phyloP scores from a whole-genome alignment of 768 basidiomycete genomes.

The Fomitopsis pulvina region DNA sequence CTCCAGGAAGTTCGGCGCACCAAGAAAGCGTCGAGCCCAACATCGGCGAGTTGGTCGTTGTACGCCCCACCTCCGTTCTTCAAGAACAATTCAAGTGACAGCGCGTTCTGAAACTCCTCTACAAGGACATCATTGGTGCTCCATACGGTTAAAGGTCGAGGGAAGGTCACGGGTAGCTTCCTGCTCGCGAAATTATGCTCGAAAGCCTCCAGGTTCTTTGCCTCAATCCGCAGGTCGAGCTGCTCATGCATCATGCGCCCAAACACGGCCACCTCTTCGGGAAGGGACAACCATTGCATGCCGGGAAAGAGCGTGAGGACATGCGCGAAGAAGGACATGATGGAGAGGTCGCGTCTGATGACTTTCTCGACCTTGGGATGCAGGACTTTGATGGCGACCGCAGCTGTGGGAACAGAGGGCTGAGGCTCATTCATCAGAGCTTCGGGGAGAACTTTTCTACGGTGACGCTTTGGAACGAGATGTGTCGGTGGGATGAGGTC shows the following conservation, averaged over 20 bases:
- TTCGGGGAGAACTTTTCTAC: conserved; percentile 46
- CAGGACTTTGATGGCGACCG: conserved; percentile 93
- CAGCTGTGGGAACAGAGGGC: conserved; percentile 71
- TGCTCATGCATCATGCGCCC: conserved; percentile 96
- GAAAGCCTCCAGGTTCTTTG: conserved; percentile 78
- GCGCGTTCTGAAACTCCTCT: conserved; percentile 90
- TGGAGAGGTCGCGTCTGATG: conserved; percentile 85
- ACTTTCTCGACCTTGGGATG: conserved; percentile 81
- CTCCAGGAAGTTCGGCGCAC: conserved; percentile 36
- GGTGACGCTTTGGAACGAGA: conserved; percentile 62
- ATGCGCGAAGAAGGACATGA: conserved; percentile 91
- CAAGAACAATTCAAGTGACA: conserved; percentile 84
- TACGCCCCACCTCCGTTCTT: conserved; percentile 89
- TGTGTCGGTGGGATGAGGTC: conserved; percentile 84
- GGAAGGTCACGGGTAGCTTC: conserved; percentile 82
- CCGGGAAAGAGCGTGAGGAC: conserved; percentile 77
- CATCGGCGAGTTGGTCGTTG: conserved; percentile 82
- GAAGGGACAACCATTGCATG: conserved; percentile 94
- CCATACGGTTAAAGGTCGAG: conserved; percentile 76
- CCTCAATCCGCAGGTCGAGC: conserved; percentile 86
- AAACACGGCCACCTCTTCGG: conserved; percentile 92
- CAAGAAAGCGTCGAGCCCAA: conserved; percentile 92
- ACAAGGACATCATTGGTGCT: conserved; percentile 79
- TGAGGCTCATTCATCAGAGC: conserved; percentile 44
- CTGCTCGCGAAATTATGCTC: conserved; percentile 80